Conservation (phyloP, 257 asterid species). For the Rauvolfia tetraphylla region DNA sequence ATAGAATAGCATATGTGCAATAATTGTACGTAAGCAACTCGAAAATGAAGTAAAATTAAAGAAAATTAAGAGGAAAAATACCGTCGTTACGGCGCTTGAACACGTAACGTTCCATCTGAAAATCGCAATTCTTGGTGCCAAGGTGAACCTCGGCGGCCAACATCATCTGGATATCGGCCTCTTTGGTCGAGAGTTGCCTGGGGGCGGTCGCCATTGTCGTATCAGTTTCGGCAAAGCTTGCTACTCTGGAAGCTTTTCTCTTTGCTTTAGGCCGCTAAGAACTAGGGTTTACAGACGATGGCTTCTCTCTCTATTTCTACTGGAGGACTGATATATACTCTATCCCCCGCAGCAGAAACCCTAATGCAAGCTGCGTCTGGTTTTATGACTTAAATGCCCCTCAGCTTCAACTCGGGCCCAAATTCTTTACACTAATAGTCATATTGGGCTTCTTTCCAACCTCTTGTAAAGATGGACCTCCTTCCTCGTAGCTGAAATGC, state of each 20-base stretch:
- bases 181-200: slow-evolving; percentile 30
- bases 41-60: background rate
- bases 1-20: background rate
- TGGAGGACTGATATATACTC: background rate
- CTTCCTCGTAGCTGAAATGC: too few species aligned
- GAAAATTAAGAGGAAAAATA: background rate
- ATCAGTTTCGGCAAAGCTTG: background rate
- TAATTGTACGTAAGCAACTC: background rate
- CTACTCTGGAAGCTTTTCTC: background rate
- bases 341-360: background rate
- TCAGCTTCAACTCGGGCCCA: slow-evolving; percentile 6
- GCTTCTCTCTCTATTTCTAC: background rate
- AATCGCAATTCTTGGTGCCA: slow-evolving; percentile 41
- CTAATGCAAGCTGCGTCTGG: background rate
- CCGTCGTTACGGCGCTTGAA: slow-evolving; percentile 47
- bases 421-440: background rate
- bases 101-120: slow-evolving; percentile 42
- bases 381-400: background rate
- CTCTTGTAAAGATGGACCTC: background rate
- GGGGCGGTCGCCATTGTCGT: slow-evolving; percentile 21
- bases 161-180: slow-evolving; percentile 41
- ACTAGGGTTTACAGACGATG: background rate
- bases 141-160: slow-evolving; percentile 46
- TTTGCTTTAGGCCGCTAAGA: background rate
- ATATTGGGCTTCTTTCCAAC: background rate